Base-by-base conservation (phyloP, 163 green algal species). In the Volvox carteri region DNA sequence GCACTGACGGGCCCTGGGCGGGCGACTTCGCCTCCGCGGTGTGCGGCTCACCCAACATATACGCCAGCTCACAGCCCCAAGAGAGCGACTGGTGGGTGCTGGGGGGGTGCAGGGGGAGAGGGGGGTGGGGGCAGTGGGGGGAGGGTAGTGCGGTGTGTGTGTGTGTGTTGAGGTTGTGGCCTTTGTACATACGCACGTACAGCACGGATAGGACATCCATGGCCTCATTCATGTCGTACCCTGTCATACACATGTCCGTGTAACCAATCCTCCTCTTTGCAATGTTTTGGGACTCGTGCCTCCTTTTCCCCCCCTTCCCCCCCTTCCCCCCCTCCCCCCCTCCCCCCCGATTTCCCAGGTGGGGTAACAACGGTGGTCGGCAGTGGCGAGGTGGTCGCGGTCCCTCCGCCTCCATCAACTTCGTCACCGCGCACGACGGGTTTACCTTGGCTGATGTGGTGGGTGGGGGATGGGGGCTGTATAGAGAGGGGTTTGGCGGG, bases 401-500 rank as follows among this genome's bases (percentile, higher is more conserved):
- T 23, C 96, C 97, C 77, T 94, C 92, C 65, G 92, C 94, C 12
- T 96, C 93, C n/a, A 91, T 99, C 92, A 99, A 99, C 95, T 99
- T 99, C 92, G 96, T 99, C 41, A 99, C 96, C 14, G 97, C 98
- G 9, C 98, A 99, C 89, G 98, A 99, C 91, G 98, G 98, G 68
- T 99, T 99, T 95, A 98, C 97, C 28, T 93, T 99, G 62, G 93
- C 94, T 4, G 98, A 99, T 93, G 89, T 99, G 23, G 96, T 98
- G 81, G 12, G 81, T 33, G 46, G 75, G 46, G 7, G 75, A 11
- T 35, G n/a, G 68, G 68, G 30, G 62, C 3, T 74, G 62, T 18
- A 33, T 23, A 44, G 62, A 74, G n/a, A 41, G 62, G 62, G 62
- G 62, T 39, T n/a, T 46, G 65, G 14, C 33, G 30, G 33, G 33